A percentile compares a stretch with the other conserved stretches of the same genome.
phyloP scores from a whole-genome alignment of 31 red algal species.

The Asparagopsis taxiformis region DNA sequence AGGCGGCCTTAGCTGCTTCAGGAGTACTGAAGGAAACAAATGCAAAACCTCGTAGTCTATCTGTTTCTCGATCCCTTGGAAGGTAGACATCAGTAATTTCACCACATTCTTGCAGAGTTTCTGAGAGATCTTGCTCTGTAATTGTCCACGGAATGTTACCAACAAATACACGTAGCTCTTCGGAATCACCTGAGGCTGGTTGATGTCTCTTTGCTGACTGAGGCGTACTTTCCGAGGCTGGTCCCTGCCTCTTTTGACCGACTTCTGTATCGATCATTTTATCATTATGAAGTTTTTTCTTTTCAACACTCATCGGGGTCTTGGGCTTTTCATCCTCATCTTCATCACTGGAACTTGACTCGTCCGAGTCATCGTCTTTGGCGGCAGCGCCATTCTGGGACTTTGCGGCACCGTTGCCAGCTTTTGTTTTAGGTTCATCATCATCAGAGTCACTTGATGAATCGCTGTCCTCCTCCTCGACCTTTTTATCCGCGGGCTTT shows the following conservation, averaged over 20 bases:
- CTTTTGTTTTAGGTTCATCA: not conserved
- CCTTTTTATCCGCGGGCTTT: not conserved
- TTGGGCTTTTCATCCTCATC: slow-evolving; percentile 22
- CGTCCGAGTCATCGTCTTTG: slow-evolving; percentile 21
- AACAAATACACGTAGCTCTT: slow-evolving; percentile 80
- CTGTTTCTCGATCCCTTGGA: slow-evolving; percentile 88
- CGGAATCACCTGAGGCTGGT: not conserved
- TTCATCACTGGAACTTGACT: slow-evolving; percentile 12
- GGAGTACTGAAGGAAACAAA: slow-evolving; percentile 65
- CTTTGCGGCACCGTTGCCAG: not conserved
- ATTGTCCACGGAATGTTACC: slow-evolving; percentile 84
- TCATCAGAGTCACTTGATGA: slow-evolving; percentile 1
- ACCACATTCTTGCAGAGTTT: slow-evolving; percentile 65
- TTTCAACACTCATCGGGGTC: slow-evolving; percentile 49
- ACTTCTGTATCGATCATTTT: slow-evolving; percentile 7
- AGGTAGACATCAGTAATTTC: slow-evolving; percentile 83
- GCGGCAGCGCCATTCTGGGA: not conserved
- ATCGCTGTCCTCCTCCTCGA: not conserved
- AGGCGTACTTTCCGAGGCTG: slow-evolving; percentile 7
- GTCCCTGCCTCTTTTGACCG: slow-evolving; percentile 30
- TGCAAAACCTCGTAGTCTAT: slow-evolving; percentile 75
- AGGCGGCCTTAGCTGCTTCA: slow-evolving; percentile 36
- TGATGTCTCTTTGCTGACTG: slow-evolving; percentile 48
- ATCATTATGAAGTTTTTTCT: slow-evolving; percentile 23
- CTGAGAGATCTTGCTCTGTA: slow-evolving; percentile 65